phyloP scores from a whole-genome alignment of 495 filamentous ascomycete species.

The Penicillium cataractarum region DNA sequence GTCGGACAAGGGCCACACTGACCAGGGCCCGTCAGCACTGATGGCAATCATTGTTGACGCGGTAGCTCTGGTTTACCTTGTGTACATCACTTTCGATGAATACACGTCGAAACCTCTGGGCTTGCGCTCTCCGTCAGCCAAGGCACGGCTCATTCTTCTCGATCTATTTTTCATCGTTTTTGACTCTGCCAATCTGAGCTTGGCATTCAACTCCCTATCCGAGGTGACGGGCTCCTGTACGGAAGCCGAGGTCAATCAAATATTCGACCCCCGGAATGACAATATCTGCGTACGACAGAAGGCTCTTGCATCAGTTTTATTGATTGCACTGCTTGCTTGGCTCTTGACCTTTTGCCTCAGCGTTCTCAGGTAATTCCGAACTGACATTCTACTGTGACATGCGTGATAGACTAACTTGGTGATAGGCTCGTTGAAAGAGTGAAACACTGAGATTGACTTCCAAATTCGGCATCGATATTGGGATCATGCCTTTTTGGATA shows the following conservation, averaged over 20 bases:
- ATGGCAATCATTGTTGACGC: slow-evolving; percentile 92
- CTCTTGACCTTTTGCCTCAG: slow-evolving; percentile 86
- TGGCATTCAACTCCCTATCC: slow-evolving; percentile 83
- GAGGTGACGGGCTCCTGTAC: slow-evolving; percentile 70
- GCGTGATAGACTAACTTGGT: slow-evolving; percentile 15
- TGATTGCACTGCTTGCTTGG: slow-evolving; percentile 87
- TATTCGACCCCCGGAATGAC: slow-evolving; percentile 43
- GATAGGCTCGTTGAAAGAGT: slow-evolving; percentile 72
- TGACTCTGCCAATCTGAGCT: slow-evolving; percentile 84
- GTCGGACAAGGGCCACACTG: slow-evolving; percentile 46
- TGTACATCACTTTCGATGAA: slow-evolving; percentile 96
- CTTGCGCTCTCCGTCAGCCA: slow-evolving; percentile 77
- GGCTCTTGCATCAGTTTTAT: slow-evolving; percentile 76
- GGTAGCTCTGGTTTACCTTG: slow-evolving; percentile 83
- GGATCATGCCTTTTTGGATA: slow-evolving; percentile 1
- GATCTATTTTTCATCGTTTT: slow-evolving; percentile 97
- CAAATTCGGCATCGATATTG: not conserved
- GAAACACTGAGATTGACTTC: slow-evolving; percentile 35
- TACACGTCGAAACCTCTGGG: slow-evolving; percentile 93
- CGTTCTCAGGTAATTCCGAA: slow-evolving; percentile 67
- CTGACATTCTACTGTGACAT: not conserved
- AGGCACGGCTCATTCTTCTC: slow-evolving; percentile 83
- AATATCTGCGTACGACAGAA: slow-evolving; percentile 71
- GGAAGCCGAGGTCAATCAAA: slow-evolving; percentile 41
- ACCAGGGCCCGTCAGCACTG: slow-evolving; percentile 72